phyloP scores from a whole-genome alignment of 2,329 filamentous ascomycete species.

The Grosmannia penicillata region DNA sequence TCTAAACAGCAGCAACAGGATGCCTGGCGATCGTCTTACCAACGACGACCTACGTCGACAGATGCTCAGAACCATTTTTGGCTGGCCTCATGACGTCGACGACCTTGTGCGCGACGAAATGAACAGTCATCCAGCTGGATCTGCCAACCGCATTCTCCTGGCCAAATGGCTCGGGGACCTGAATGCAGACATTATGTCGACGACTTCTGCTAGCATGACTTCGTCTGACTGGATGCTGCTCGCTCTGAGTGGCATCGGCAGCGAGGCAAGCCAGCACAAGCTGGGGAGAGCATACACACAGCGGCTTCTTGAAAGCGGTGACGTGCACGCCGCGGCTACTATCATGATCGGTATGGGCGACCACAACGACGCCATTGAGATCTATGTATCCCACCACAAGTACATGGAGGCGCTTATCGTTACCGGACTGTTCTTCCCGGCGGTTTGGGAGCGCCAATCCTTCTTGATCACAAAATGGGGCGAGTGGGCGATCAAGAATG shows the following conservation, averaged over 20 bases:
- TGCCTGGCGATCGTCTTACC: too few species aligned
- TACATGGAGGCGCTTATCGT: conserved; percentile 90
- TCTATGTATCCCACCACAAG: conserved; percentile 81
- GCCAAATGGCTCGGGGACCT: conserved; percentile 88
- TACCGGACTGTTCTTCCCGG: conserved; percentile 66
- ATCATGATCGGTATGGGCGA: conserved; percentile 89
- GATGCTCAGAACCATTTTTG: conserved; percentile 90
- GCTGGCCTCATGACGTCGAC: conserved; percentile 77
- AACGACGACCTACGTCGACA: conserved; percentile 72
- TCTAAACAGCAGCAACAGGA: too few species aligned
- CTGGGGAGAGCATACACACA: conserved; percentile 84
- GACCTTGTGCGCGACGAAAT: conserved; percentile 76
- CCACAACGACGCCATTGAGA: conserved; percentile 85
- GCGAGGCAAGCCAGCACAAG: conserved; percentile 67
- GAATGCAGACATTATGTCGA: conserved; percentile 64
- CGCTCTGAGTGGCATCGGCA: conserved; percentile 76
- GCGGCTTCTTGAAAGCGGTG: conserved; percentile 73
- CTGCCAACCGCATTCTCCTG: conserved; percentile 66
- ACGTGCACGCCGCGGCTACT: conserved; percentile 82
- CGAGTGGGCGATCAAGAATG: conserved; percentile 74
- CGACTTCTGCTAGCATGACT: conserved; percentile 74
- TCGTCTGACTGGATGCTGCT: conserved; percentile 95
- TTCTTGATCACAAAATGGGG: conserved; percentile 90
- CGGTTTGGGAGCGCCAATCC: conserved; percentile 82
- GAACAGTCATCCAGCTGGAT: conserved; percentile 55